These are phyloP conservation scores for Neckera pumila DNA, from an alignment of 225 moss, liverwort and hornwort species.

Conservation along the genomic window DNA sequence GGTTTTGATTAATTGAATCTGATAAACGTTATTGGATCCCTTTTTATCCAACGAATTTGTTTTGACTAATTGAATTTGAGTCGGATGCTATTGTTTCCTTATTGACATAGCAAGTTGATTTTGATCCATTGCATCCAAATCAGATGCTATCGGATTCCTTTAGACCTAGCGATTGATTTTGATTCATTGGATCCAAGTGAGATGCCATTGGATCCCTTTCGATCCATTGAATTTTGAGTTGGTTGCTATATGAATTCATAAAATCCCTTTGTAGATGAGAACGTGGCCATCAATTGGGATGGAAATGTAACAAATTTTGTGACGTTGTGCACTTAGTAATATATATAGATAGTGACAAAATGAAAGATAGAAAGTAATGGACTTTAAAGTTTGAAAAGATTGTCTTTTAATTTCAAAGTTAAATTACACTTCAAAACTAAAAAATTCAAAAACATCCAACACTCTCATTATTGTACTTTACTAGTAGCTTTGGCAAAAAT, in stretches of 20 bases:
- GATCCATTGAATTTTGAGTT: fast-evolving
- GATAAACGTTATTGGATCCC: no score
- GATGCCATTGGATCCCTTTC: fast-evolving
- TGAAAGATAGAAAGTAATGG: background rate
- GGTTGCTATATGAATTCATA: background rate
- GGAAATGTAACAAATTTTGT: background rate
- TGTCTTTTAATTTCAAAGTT: background rate
- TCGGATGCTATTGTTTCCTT: no score
- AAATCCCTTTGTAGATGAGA: background rate
- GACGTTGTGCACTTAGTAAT: background rate
- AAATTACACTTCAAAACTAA: background rate
- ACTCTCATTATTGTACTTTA: fast-evolving
- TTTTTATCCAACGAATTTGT: no score
- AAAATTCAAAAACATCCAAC: background rate
- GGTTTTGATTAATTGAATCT: no score
- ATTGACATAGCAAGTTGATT: no score
- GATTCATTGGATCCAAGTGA: fast-evolving
- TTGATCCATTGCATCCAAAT: no score
- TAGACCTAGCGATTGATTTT: background rate
- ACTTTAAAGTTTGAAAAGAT: background rate
- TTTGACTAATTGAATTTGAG: no score
- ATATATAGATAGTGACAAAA: background rate
- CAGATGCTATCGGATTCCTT: no score
- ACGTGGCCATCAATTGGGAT: background rate
- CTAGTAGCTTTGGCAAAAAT: fast-evolving